phyloP scores from a whole-genome alignment of 495 filamentous ascomycete species.

The Daldinia caldariorum region DNA sequence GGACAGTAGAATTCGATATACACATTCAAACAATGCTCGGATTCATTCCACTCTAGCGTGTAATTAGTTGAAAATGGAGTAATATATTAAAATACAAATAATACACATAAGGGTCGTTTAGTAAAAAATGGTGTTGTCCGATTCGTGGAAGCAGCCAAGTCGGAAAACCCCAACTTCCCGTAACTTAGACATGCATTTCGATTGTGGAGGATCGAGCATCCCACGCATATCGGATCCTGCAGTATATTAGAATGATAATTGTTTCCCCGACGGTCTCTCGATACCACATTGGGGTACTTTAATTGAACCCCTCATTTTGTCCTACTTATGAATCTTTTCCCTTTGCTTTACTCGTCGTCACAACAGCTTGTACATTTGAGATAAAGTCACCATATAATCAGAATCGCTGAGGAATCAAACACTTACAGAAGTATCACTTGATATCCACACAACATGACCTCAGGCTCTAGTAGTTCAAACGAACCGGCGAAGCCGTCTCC shows the following conservation, averaged over 20 bases:
- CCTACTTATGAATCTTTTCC: neutral
- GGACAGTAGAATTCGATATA: conserved; percentile 30
- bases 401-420: neutral
- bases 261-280: neutral
- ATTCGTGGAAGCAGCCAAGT: neutral
- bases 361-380: neutral
- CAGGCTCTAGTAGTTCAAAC: neutral
- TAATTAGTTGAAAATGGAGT: too few species aligned
- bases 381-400: neutral
- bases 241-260: neutral
- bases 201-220: neutral
- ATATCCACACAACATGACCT: neutral
- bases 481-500: conserved; percentile 16
- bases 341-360: neutral
- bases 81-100: too few species aligned
- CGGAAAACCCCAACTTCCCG: conserved; percentile 30
- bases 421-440: neutral
- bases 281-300: neutral
- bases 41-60: too few species aligned
- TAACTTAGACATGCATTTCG: neutral
- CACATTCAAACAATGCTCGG: conserved; percentile 42
- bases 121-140: neutral
- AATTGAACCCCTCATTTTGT: neutral
- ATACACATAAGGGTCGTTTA: neutral
- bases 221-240: neutral